Conservation (phyloP, 164 flowering plant genomes). For the Magnolia sinica region DNA sequence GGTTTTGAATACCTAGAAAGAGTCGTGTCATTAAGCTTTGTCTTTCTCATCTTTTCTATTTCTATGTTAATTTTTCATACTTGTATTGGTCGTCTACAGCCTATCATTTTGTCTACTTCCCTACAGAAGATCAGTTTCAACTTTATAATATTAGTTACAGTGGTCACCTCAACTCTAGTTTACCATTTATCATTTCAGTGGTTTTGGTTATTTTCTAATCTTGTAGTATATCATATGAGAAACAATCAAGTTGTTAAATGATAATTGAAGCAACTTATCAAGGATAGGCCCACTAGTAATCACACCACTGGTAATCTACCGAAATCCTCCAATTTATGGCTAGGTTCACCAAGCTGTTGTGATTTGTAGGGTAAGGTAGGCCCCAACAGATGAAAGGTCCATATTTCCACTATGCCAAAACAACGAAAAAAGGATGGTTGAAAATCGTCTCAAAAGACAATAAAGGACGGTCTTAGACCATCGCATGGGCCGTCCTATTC, state of each 20-base stretch:
- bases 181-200: neutral
- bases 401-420: too few relatives aligned
- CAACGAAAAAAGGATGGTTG: too few relatives aligned
- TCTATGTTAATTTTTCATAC: neutral
- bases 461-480: too few relatives aligned
- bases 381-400: too few relatives aligned
- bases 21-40: neutral
- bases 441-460: too few relatives aligned
- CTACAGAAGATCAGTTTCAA: neutral
- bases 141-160: neutral
- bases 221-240: neutral
- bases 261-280: neutral
- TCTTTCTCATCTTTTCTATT: too few relatives aligned
- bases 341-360: too few relatives aligned
- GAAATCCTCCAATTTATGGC: too few relatives aligned
- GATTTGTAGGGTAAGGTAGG: too few relatives aligned
- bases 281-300: neutral
- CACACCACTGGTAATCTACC: neutral
- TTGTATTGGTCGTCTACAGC: neutral
- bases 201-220: neutral
- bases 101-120: neutral
- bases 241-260: neutral
- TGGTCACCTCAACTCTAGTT: neutral
- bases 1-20: neutral
- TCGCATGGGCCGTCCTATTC: too few relatives aligned